Evolutionary conservation across 2,329 filamentous ascomycete genomes (phyloP), one percentile per base, ranked within the genome.

Genomic region (Berkeleyomyces rouxiae): DNA sequence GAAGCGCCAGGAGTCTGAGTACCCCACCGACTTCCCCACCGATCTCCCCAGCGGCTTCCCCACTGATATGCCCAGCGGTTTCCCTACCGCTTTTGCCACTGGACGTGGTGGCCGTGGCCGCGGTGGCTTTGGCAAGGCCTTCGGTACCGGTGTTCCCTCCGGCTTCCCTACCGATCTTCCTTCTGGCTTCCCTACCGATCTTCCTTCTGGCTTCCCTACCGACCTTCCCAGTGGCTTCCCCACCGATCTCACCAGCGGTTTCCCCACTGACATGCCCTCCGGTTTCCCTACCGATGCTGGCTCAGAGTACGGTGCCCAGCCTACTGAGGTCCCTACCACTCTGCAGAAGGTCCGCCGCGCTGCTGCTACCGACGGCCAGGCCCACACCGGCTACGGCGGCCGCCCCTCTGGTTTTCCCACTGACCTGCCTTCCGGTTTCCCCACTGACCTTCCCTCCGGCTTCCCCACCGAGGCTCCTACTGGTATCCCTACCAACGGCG

Each of bases 331-430:
- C 33, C 59, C 37, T 47, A 61, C 63, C 57, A 61, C 63, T 13
- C 42, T 58, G 37, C 36, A 36, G 59, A 64, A 46, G 59, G 60
- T 61, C 47, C 53, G 43, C n/a, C 60, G 51, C 51, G 49, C 43
- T 49, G 40, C 37, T 40, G 40, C 13, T 39, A 53, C 16, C 57
- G n/a, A 37, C 36, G 47, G 47, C n/a, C 7, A 23, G n/a, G 47
- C 16, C 47, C 16, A 31, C 16, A 31, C 16, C 7, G 46, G 46
- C n/a, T 47, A 16, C 44, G 5, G 11, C 1, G 40, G 23, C 11
- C 47, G 23, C 49, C 23, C 42, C 1, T n/a, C 51, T 6, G 63
- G 58, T 36, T 53, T 55, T 31, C 39, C 40, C 40, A 53, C 36
- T 11, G 23, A 37, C 16, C 33, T 9, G 16, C 60, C 61, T n/a